Evolutionary conservation across 2,329 filamentous ascomycete genomes (phyloP).

Genomic region (Alternaria burnsii): DNA sequence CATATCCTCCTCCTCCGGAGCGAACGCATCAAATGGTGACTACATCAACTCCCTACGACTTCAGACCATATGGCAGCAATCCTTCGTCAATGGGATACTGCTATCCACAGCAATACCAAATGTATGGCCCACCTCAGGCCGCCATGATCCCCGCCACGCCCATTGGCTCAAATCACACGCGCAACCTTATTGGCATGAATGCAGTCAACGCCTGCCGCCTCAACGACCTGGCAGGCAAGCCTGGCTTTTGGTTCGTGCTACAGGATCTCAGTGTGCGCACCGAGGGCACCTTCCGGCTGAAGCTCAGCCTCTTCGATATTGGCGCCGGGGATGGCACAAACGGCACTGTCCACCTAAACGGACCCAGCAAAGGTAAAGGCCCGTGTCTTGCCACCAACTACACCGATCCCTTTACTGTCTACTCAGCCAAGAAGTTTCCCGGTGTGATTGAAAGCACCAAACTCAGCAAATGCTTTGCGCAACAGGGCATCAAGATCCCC

Average conservation of each 20-base stretch:
- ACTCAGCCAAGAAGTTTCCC: conserved; percentile 97
- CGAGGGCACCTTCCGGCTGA: conserved; percentile 84
- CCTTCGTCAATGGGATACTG: background rate
- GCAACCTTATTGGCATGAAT: conserved; percentile 92
- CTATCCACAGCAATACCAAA: background rate
- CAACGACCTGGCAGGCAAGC: conserved; percentile 78
- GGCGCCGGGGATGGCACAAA: conserved; percentile 61
- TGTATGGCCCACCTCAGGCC: background rate
- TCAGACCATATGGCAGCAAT: conserved; percentile 23
- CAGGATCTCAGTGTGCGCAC: conserved; percentile 95
- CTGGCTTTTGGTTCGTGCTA: conserved; percentile 95
- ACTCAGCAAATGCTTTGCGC: conserved; percentile 90
- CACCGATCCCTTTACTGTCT: conserved; percentile 90
- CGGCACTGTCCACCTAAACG: conserved; percentile 60
- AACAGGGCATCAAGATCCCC: conserved; percentile 95
- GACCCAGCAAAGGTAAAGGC: conserved; percentile 72
- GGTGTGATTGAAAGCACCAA: conserved; percentile 94
- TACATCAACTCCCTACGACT: conserved; percentile 49
- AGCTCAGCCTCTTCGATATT: conserved; percentile 86
- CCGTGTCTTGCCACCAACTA: conserved; percentile 86
- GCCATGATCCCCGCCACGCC: conserved; percentile 38
- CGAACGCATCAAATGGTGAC: background rate
- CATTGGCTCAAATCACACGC: conserved; percentile 74
- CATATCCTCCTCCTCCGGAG: conserved; percentile 63
- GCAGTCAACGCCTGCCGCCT: conserved; percentile 88